A percentile compares a stretch with the other conserved stretches of the same genome.
Evolutionary conservation across 345 rosid genomes (phyloP).

Genomic region (Raphanus sativus): DNA sequence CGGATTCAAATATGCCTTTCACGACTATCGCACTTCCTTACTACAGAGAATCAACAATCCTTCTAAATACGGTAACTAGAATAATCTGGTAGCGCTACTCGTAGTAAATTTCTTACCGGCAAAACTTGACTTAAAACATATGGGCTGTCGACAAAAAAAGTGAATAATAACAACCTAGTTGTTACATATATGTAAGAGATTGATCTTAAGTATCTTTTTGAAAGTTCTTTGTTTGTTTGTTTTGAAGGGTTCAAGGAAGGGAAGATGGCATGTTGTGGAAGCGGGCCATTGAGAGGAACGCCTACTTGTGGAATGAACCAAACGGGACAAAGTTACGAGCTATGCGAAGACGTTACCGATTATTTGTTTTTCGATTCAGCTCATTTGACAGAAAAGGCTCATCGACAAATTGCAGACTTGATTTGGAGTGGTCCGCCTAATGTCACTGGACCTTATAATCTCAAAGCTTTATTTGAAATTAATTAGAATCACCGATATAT

Average conservation of each 20-base stretch:
- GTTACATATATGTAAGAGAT: background rate
- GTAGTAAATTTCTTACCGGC: no score
- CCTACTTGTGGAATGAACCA: background rate
- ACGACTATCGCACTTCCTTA: slow-evolving; percentile 29
- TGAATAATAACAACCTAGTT: background rate
- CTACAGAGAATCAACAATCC: slow-evolving; percentile 42
- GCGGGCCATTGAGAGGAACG: background rate
- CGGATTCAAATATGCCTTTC: slow-evolving; percentile 41
- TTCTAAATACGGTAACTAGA: background rate
- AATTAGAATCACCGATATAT: background rate
- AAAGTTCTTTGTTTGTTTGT: background rate
- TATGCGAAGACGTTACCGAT: background rate
- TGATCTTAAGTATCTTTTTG: background rate
- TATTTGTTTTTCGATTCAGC: background rate
- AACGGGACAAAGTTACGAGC: background rate
- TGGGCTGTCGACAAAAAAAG: no score
- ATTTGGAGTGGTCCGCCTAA: background rate
- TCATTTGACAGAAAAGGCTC: background rate
- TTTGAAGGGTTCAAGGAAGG: background rate
- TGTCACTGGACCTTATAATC: background rate
- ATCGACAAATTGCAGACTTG: background rate
- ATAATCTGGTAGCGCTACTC: background rate
- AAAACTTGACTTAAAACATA: no score
- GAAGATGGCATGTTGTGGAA: background rate
- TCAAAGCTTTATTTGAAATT: background rate